Evolutionary conservation across 805 yeast genomes (phyloP).

Genomic region (Yamadazyma akitaensis): DNA sequence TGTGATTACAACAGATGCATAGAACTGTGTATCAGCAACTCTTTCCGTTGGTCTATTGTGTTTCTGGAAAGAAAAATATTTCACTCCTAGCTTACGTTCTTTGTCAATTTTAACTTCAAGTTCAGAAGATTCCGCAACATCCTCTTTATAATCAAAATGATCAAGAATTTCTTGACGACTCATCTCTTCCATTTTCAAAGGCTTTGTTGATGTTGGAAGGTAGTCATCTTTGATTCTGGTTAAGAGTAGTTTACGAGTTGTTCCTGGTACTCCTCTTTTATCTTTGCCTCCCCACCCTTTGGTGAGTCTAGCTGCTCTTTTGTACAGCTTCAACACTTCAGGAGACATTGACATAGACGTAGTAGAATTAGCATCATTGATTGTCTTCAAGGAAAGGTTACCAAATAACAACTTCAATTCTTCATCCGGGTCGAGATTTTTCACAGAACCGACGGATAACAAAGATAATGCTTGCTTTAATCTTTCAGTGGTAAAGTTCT

Average conservation of each 20-base stretch:
- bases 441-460: conserved; percentile 42
- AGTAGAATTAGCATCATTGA: conserved; percentile 75
- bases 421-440: conserved; percentile 69
- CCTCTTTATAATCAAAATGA: conserved; percentile 34
- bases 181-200: conserved; percentile 58
- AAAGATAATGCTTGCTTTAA: conserved; percentile 38
- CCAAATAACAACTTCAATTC: conserved; percentile 74
- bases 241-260: conserved; percentile 60
- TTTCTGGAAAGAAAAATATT: conserved; percentile 56
- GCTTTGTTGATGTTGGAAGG: conserved; percentile 66
- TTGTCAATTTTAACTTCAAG: conserved; percentile 28
- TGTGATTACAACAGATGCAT: conserved; percentile 61
- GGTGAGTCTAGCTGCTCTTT: conserved; percentile 52
- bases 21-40: conserved; percentile 49
- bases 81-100: conserved; percentile 42
- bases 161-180: conserved; percentile 34
- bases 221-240: conserved; percentile 78
- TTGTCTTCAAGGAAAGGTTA: conserved; percentile 59
- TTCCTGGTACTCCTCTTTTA: conserved; percentile 69
- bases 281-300: conserved; percentile 87
- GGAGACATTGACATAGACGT: conserved; percentile 68
- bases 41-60: conserved; percentile 25
- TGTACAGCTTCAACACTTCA: conserved; percentile 62
- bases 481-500: conserved; percentile 45
- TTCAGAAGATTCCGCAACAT: conserved; percentile 22